These are phyloP conservation scores for Fusarium coicis DNA, from an alignment of 2,329 filamentous ascomycete genomes.

Conservation along the genomic window DNA sequence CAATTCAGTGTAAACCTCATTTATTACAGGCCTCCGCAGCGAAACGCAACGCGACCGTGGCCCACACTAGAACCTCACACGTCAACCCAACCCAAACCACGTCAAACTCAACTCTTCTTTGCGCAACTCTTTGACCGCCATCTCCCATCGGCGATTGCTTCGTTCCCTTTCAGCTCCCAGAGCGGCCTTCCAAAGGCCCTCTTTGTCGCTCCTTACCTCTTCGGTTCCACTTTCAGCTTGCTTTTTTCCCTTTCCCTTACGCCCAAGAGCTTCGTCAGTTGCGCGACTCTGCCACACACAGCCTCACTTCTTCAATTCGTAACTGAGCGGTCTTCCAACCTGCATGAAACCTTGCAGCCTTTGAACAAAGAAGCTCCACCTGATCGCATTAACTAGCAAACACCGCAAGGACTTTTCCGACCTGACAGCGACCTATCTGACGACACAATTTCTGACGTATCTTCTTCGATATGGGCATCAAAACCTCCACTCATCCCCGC, in stretches of 20 bases:
- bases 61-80: conserved; percentile 26
- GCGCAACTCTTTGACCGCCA: conserved; percentile 26
- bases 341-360: conserved; percentile 11
- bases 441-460: conserved; percentile 28
- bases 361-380: conserved; percentile 21
- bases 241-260: conserved; percentile 17
- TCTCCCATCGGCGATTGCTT: conserved; percentile 31
- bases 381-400: conserved; percentile 8
- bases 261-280: conserved; percentile 3
- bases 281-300: conserved; percentile 17
- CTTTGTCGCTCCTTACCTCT: conserved; percentile 23
- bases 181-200: conserved; percentile 21
- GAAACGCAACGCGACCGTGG: conserved; percentile 41
- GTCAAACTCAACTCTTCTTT: conserved; percentile 13
- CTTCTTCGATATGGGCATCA: conserved; percentile 46
- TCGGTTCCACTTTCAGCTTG: conserved; percentile 6
- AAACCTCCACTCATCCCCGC: conserved; percentile 34
- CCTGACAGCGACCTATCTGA: conserved; percentile 17
- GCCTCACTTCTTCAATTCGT: conserved; percentile 16
- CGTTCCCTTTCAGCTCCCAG: conserved; percentile 12
- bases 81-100: conserved; percentile 22
- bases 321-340: background rate
- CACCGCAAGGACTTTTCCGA: conserved; percentile 14
- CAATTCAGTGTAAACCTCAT: conserved; percentile 19
- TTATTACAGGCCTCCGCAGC: conserved; percentile 29